phyloP scores from a whole-genome alignment of 805 yeast genomes.

The Saccharomyces paradoxus region DNA sequence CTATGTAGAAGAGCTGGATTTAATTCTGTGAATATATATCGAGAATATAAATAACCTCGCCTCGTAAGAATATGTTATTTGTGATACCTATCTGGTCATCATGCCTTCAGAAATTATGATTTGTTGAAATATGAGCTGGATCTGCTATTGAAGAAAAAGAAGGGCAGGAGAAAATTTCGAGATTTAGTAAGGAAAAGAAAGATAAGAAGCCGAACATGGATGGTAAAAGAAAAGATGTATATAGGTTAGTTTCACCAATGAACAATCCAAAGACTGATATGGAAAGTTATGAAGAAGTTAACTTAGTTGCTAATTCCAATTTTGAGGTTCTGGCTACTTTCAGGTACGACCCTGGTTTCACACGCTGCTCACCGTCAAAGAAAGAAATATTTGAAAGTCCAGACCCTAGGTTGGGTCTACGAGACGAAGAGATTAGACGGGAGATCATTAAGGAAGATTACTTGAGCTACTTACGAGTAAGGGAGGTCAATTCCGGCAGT shows the following conservation, averaged over 20 bases:
- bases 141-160: not conserved
- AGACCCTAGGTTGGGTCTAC: not conserved
- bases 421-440: not conserved
- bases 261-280: not conserved
- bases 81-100: not conserved
- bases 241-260: not conserved
- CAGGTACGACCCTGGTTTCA: constrained; percentile 61
- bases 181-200: not conserved
- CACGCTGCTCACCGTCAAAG: not conserved
- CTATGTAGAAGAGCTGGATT: constrained; percentile 46
- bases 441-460: not conserved
- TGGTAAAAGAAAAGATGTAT: not conserved
- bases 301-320: not conserved
- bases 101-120: not conserved
- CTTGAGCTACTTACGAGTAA: not conserved
- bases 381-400: not conserved
- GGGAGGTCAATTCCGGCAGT: constrained; percentile 14
- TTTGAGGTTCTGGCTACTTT: constrained; percentile 63
- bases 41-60: not conserved
- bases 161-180: not conserved
- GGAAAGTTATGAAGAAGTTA: not conserved
- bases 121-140: not conserved
- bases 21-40: constrained; percentile 15
- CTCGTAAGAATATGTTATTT: not conserved
- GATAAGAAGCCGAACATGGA: not conserved